Percentiles rank a stretch among this genome's conserved stretches.
phyloP scores from a whole-genome alignment of 345 rosid genomes.

The Brassica juncea region DNA sequence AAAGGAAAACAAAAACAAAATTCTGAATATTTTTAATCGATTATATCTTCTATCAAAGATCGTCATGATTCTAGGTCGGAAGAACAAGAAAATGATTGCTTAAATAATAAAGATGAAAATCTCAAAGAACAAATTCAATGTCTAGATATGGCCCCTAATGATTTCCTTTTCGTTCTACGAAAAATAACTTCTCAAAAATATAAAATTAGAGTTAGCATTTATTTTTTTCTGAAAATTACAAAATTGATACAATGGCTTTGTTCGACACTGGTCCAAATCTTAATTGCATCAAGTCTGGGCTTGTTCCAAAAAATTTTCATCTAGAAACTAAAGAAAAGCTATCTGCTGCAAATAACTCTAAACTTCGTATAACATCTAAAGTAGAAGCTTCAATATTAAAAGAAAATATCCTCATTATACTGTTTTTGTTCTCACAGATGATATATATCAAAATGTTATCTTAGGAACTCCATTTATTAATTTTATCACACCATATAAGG shows the following conservation, averaged over 20 bases:
- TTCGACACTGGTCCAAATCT: background rate
- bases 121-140: background rate
- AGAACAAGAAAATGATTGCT: background rate
- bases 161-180: background rate
- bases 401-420: no score
- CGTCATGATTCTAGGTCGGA: background rate
- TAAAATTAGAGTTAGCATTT: background rate
- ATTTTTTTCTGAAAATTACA: background rate
- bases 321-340: background rate
- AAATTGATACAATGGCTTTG: background rate
- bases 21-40: background rate
- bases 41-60: background rate
- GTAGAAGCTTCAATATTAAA: background rate
- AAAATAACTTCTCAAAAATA: background rate
- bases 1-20: background rate
- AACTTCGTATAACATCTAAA: background rate
- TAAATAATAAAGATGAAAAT: background rate
- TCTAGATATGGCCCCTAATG: background rate
- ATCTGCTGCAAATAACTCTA: background rate
- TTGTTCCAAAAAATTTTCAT: background rate
- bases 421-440: background rate
- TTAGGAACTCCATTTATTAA: background rate
- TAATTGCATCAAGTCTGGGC: background rate
- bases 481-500: background rate
- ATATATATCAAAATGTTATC: background rate